Percentiles rank a stretch among this genome's conserved stretches.
These are phyloP conservation scores for Claviceps arundinis DNA, from an alignment of 2,329 filamentous ascomycete genomes.

Conservation along the genomic window DNA sequence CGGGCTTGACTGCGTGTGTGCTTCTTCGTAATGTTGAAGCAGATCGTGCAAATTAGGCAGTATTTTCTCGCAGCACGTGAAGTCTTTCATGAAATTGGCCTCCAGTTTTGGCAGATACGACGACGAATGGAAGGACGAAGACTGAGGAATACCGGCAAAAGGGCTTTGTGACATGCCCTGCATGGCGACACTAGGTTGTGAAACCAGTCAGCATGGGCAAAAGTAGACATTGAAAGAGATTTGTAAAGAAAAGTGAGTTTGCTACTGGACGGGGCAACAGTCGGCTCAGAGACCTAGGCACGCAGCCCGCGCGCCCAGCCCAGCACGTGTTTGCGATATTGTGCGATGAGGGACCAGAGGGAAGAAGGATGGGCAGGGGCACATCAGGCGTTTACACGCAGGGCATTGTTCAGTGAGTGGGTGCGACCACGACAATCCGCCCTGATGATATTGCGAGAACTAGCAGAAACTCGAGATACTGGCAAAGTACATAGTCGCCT, in stretches of 20 bases:
- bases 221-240: not conserved
- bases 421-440: not conserved
- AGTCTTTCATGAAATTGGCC: conserved; percentile 95
- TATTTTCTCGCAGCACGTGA: conserved; percentile 83
- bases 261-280: too few relatives aligned
- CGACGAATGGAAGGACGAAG: conserved; percentile 91
- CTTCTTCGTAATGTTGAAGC: conserved; percentile 91
- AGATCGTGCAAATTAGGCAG: conserved; percentile 88
- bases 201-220: not conserved
- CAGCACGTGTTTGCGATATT: not conserved
- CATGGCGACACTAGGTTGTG: conserved; percentile 67
- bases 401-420: not conserved
- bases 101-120: conserved; percentile 95
- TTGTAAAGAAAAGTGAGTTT: too few relatives aligned
- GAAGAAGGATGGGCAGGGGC: not conserved
- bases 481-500: conserved; percentile 7
- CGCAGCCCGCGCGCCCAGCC: not conserved
- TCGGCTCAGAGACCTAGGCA: not conserved
- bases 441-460: not conserved
- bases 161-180: conserved; percentile 83
- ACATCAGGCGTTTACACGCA: not conserved
- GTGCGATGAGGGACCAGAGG: not conserved
- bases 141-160: conserved; percentile 49
- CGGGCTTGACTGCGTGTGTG: conserved; percentile 60
- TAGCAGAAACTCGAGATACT: not conserved